A percentile compares a stretch with the other conserved stretches of the same genome.
Conservation (phyloP, 345 rosid genomes). For the Turritis glabra region DNA sequence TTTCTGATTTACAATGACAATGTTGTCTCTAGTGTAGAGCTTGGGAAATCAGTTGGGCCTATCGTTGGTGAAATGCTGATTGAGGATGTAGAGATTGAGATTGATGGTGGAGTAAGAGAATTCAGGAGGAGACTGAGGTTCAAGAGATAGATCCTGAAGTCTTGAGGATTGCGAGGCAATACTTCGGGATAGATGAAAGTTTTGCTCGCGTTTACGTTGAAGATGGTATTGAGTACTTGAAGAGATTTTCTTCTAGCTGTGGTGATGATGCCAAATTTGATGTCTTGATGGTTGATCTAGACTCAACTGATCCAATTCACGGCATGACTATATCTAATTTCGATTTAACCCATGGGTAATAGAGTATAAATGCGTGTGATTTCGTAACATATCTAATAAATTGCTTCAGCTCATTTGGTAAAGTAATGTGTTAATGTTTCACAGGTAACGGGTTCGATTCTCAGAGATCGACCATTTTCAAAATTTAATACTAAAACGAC, state of each 20-base stretch:
- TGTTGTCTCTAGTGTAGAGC: constrained; percentile 46
- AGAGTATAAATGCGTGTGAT: too few species aligned
- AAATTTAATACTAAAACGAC: too few species aligned
- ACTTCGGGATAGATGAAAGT: constrained; percentile 67
- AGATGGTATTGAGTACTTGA: constrained; percentile 60
- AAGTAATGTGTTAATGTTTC: too few species aligned
- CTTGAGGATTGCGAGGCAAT: constrained; percentile 53
- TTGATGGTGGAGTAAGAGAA: constrained; percentile 40
- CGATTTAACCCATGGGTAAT: too few species aligned
- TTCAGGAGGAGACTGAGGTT: constrained; percentile 85
- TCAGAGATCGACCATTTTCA: too few species aligned
- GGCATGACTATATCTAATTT: too few species aligned
- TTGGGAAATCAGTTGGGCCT: constrained; percentile 55
- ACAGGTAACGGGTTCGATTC: too few species aligned
- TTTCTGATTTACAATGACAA: constrained; percentile 64
- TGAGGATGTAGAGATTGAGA: constrained; percentile 67
- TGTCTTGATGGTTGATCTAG: constrained; percentile 82
- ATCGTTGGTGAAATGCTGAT: constrained; percentile 78
- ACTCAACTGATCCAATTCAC: constrained; percentile 50
- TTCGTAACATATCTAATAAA: too few species aligned
- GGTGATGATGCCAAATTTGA: constrained; percentile 47
- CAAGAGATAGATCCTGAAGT: constrained; percentile 71
- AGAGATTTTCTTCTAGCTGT: constrained; percentile 34
- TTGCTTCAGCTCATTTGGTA: too few species aligned
- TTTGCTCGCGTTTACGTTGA: constrained; percentile 45